A percentile compares a stretch with the other conserved stretches of the same genome.
phyloP scores from a whole-genome alignment of 768 basidiomycete genomes.

The Phlebiopsis flavidoalba region DNA sequence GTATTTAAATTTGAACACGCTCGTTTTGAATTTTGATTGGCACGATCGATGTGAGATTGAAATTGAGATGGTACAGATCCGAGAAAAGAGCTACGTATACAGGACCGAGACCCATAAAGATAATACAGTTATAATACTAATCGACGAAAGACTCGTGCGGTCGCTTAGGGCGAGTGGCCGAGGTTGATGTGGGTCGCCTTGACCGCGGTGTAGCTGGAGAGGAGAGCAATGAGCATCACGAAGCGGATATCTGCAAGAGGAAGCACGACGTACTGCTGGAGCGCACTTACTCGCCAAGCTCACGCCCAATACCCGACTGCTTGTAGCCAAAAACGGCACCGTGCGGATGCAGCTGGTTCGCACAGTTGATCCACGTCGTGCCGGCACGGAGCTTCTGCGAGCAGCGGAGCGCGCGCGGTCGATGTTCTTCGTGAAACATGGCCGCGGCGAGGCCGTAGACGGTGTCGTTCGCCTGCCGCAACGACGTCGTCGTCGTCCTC shows the following conservation, averaged over 20 bases:
- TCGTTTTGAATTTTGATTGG: too few species aligned
- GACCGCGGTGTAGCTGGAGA: constrained; percentile 52
- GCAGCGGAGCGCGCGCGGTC: constrained; percentile 59
- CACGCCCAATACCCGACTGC: constrained; percentile 67
- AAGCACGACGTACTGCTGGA: constrained; percentile 22
- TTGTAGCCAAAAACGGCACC: constrained; percentile 69
- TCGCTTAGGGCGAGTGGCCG: constrained; percentile 18
- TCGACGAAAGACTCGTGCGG: too few species aligned
- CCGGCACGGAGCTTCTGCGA: constrained; percentile 79
- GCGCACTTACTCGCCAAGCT: constrained; percentile 60
- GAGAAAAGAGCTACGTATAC: not conserved
- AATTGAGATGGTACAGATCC: not conserved
- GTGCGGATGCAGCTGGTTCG: constrained; percentile 38
- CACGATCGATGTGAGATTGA: too few species aligned
- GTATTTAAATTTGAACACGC: too few species aligned
- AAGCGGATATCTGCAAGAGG: not conserved
- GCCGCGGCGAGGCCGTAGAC: constrained; percentile 84
- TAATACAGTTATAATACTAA: not conserved
- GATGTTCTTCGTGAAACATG: constrained; percentile 77
- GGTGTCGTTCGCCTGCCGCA: constrained; percentile 78
- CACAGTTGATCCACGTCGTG: constrained; percentile 62
- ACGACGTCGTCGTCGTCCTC: constrained; percentile 58
- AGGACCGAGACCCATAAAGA: not conserved
- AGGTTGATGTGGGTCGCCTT: constrained; percentile 70
- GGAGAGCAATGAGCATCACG: constrained; percentile 39